phyloP scores from a whole-genome alignment of 176 grass and related monocot species.

The Aegilops speltoides region DNA sequence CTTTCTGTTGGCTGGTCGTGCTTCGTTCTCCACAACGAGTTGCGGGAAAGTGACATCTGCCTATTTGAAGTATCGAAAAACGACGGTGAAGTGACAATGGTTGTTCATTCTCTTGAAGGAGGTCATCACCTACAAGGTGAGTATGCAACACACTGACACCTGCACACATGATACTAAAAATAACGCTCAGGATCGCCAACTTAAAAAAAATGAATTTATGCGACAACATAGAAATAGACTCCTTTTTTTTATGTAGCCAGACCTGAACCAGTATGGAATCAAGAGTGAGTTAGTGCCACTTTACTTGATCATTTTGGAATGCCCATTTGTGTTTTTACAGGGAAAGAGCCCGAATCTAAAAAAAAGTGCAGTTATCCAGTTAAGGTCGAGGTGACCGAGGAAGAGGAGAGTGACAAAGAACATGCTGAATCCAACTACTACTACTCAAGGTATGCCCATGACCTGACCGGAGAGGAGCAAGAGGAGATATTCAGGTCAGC shows the following conservation, averaged over 20 bases:
- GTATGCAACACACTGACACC: not conserved
- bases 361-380: not conserved
- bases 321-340: not conserved
- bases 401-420: constrained; percentile 1
- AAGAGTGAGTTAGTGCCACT: not conserved
- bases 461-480: constrained; percentile 10
- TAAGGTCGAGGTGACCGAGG: not conserved
- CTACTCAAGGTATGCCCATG: constrained; percentile 15
- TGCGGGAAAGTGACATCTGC: constrained; percentile 27
- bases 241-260: not conserved
- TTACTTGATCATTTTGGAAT: not conserved
- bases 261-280: not conserved
- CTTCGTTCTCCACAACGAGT: not conserved
- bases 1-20: constrained; percentile 5
- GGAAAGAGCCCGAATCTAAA: constrained; percentile 7
- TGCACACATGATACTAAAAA: not conserved
- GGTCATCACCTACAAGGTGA: not conserved
- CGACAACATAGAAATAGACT: not conserved
- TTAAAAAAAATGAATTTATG: not conserved
- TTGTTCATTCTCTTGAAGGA: constrained; percentile 10
- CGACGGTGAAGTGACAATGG: not conserved
- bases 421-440: not conserved
- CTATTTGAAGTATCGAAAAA: constrained; percentile 32
- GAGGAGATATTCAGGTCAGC: constrained; percentile 16
- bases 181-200: not conserved